phyloP scores from a whole-genome alignment of 2,329 filamentous ascomycete species.

The Verticillium albo-atrum region DNA sequence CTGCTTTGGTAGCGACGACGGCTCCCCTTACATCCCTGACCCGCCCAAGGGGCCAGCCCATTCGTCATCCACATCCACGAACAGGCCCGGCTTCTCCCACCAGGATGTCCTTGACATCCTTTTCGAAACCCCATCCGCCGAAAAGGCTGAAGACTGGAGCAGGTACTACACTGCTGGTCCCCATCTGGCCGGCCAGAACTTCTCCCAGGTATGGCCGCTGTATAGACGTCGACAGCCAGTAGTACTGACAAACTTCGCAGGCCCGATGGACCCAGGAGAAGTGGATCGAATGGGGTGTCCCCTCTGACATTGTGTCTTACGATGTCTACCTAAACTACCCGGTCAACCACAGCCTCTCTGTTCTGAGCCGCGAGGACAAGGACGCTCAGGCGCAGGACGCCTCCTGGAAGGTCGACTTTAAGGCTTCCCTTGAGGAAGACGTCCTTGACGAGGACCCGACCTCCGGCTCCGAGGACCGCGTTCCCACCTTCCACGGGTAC shows the following conservation, averaged over 20 bases:
- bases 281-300: conserved; percentile 68
- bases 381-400: conserved; percentile 34
- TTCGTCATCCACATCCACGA: not conserved
- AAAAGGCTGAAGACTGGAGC: conserved; percentile 66
- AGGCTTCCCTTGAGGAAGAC: conserved; percentile 80
- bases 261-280: conserved; percentile 70
- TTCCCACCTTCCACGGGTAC: conserved; percentile 94
- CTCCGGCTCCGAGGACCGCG: conserved; percentile 62
- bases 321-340: conserved; percentile 79
- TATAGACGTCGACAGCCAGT: not conserved
- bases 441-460: conserved; percentile 79
- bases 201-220: conserved; percentile 53
- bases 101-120: conserved; percentile 53
- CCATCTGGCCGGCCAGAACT: conserved; percentile 73
- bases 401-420: conserved; percentile 62
- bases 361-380: conserved; percentile 34
- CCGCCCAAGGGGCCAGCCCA: not conserved
- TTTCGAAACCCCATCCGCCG: conserved; percentile 52
- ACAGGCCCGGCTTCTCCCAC: conserved; percentile 19
- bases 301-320: conserved; percentile 62
- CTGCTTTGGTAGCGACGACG: conserved; percentile 33
- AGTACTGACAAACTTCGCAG: conserved; percentile 22
- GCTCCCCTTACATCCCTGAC: conserved; percentile 24
- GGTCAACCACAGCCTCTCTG: conserved; percentile 61
- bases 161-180: conserved; percentile 72